A percentile compares a stretch with the other conserved stretches of the same genome.
These are phyloP conservation scores for Lantana camara DNA, from an alignment of 257 asterid genomes.

Conservation along the genomic window DNA sequence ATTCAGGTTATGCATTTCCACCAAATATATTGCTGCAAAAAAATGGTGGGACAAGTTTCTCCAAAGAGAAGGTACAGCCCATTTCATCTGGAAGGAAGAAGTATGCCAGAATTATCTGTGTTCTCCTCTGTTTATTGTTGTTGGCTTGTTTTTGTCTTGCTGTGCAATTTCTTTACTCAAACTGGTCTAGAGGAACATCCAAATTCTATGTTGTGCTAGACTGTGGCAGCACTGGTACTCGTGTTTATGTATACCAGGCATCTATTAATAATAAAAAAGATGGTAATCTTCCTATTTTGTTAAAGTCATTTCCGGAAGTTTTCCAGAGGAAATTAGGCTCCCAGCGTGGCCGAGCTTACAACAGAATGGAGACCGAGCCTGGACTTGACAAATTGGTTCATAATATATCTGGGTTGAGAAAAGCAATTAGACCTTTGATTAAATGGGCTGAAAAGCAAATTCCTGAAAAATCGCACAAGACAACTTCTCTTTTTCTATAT, in stretches of 20 bases:
- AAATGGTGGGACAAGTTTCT: conserved; percentile 65
- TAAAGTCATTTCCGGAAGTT: conserved; percentile 82
- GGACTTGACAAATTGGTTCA: conserved; percentile 94
- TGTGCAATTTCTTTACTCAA: conserved; percentile 48
- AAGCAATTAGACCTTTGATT: conserved; percentile 70
- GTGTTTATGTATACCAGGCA: conserved; percentile 89
- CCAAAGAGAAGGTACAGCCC: conserved; percentile 66
- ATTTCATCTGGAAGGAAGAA: conserved; percentile 49
- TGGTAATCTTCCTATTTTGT: conserved; percentile 62
- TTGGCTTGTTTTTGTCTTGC: conserved; percentile 54
- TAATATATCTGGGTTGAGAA: conserved; percentile 66
- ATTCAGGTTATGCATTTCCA: conserved; percentile 38
- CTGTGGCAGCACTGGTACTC: conserved; percentile 99
- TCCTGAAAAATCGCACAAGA: conserved; percentile 70
- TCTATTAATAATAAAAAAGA: conserved; percentile 54
- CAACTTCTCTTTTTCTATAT: conserved; percentile 79
- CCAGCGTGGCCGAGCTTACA: conserved; percentile 81
- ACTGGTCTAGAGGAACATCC: conserved; percentile 62
- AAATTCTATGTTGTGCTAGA: conserved; percentile 86
- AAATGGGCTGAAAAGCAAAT: conserved; percentile 96
- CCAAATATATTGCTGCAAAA: conserved; percentile 48
- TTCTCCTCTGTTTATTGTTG: conserved; percentile 64
- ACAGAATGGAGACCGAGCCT: conserved; percentile 98
- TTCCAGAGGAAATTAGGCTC: conserved; percentile 60
- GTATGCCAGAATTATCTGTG: conserved; percentile 53